Conservation (phyloP, 176 grass and related monocot genomes). For the Eleusine indica region DNA sequence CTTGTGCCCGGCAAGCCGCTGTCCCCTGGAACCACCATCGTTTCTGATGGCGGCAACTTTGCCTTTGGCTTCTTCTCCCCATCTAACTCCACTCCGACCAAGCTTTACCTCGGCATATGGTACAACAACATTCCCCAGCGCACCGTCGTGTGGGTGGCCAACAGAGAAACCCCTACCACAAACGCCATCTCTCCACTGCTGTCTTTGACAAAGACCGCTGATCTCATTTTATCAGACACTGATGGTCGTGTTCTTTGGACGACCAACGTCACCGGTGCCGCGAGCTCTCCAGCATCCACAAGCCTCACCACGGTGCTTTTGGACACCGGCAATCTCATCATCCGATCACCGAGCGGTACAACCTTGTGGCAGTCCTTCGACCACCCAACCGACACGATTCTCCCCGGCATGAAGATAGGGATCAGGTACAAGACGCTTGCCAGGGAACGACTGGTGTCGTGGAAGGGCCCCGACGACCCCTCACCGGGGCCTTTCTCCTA, state of each 20-base stretch:
- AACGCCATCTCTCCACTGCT: neutral
- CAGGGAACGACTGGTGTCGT: neutral
- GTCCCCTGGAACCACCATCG: neutral
- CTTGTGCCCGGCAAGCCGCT: conserved; percentile 20
- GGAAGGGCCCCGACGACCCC: conserved; percentile 33
- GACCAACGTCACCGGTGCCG: neutral
- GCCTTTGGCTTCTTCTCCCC: conserved; percentile 44
- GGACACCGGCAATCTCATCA: conserved; percentile 33
- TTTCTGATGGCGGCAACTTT: conserved; percentile 29
- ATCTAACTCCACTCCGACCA: neutral
- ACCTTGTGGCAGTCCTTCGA: conserved; percentile 49
- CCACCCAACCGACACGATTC: conserved; percentile 23
- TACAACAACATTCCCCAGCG: conserved; percentile 16
- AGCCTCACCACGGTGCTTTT: neutral
- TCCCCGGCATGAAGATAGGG: conserved; percentile 41
- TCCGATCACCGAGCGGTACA: conserved; percentile 20
- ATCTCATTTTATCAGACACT: neutral
- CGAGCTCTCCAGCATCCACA: too few relatives aligned
- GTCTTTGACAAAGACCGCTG: neutral
- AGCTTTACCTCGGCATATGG: conserved; percentile 45
- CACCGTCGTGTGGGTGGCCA: conserved; percentile 41
- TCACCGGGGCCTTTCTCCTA: conserved; percentile 27
- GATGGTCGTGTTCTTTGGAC: neutral
- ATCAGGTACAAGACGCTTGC: neutral
- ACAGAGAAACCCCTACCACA: conserved; percentile 6